phyloP scores from a whole-genome alignment of 345 rosid species.

The Lepidium aucheri region DNA sequence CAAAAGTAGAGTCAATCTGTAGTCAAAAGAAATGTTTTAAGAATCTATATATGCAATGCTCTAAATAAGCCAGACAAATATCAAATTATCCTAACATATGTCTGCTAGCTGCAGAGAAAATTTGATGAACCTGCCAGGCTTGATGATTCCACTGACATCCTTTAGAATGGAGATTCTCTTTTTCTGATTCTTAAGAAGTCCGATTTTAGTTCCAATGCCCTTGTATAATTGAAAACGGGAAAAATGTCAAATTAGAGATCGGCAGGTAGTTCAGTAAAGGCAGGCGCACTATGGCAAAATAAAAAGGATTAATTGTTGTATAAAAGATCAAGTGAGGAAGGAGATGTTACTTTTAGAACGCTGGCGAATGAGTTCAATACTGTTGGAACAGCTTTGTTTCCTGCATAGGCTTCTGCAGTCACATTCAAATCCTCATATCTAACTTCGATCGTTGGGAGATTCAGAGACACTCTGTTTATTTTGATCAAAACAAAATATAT shows the following conservation, averaged over 20 bases:
- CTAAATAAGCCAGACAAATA: not conserved
- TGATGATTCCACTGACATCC: slow-evolving; percentile 61
- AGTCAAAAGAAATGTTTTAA: not conserved
- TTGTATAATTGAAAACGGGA: too few species aligned
- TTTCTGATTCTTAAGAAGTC: slow-evolving; percentile 33
- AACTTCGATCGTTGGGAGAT: slow-evolving; percentile 39
- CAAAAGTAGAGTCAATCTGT: slow-evolving; percentile 60
- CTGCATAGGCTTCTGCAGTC: slow-evolving; percentile 22
- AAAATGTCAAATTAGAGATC: too few species aligned
- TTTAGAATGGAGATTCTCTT: slow-evolving; percentile 35
- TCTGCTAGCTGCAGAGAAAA: too few species aligned
- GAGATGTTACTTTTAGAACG: slow-evolving; percentile 20
- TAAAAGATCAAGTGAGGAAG: not conserved
- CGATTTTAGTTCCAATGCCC: slow-evolving; percentile 20
- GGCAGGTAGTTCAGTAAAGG: too few species aligned
- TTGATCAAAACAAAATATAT: not conserved
- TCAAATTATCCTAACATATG: too few species aligned
- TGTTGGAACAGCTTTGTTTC: slow-evolving; percentile 34
- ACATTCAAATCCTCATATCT: slow-evolving; percentile 34
- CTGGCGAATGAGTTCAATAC: slow-evolving; percentile 23
- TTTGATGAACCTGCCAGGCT: slow-evolving; percentile 60
- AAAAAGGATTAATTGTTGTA: not conserved
- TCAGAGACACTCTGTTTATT: slow-evolving; percentile 31
- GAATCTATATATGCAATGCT: not conserved
- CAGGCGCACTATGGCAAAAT: too few species aligned